Base-by-base conservation (phyloP, 768 basidiomycete species). In the Lactarius vividus region DNA sequence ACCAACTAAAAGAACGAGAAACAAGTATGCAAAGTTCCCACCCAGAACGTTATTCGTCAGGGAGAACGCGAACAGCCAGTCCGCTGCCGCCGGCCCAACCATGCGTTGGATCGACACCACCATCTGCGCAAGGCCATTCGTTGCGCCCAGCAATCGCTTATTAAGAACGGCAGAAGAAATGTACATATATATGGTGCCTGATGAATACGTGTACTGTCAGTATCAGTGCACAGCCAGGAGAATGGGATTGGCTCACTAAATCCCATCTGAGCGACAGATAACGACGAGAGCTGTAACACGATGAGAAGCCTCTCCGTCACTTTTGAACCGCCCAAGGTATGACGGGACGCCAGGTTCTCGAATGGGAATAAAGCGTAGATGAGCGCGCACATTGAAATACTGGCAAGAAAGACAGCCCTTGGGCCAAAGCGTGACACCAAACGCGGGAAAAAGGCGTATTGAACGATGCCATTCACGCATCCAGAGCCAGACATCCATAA, bases 181-280 rank as follows among this genome's bases (percentile, higher is more conserved):
- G 67, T 84, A 88, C 61, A 90, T 88, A 74, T 88, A 89, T 28
- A 88, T 74, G 56, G 86, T 83, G 28, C 88, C 88, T 88, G 62
- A 10, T 35, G 7, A 3, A 55, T 31, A 2, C 13, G 15, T 23
- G 8, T 23, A 0, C 10, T 2, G 29, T 55, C 26, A 31, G 8
- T 16, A 8, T 7, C 53, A 7, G 53, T 8, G 20, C 9, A 6
- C 26, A 23, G 46, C 46, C 3, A n/a, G 11, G 29, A 8, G 28
- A 18, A 10, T 28, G 18, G 53, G 2, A 18, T 3, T 7, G 2
- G 26, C 57, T 10, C 26, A 57, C 57, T 39, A 39, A 1, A 57
- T 33, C 57, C 57, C 57, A 57, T 57, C 11, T 57, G 20, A n/a
- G 35, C 18, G 26, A 57, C 26, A 23, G 20, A 20, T 3, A 57